phyloP scores from a whole-genome alignment of 176 grass and related monocot genomes.

The Eleusine coracana region DNA sequence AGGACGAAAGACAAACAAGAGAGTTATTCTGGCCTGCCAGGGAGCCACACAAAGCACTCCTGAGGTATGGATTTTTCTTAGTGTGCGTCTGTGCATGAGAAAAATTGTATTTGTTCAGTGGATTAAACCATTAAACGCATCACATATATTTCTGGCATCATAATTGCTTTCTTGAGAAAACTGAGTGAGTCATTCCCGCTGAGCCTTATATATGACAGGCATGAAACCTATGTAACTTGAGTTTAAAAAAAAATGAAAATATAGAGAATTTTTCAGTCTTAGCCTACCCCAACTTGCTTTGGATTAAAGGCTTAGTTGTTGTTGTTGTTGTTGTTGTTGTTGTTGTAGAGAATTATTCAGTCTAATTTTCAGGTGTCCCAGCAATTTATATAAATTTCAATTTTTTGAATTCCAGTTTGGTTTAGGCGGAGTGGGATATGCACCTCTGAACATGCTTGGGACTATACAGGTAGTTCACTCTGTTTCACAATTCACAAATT shows the following conservation, averaged over 20 bases:
- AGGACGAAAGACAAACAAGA: conserved; percentile 73
- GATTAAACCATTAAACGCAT: neutral
- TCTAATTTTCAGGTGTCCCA: neutral
- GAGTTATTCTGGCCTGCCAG: conserved; percentile 82
- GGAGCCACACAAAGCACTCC: conserved; percentile 59
- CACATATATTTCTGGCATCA: neutral
- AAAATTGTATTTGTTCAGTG: neutral
- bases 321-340: no score
- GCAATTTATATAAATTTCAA: neutral
- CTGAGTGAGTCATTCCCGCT: neutral
- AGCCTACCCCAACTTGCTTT: no score
- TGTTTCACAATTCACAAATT: neutral
- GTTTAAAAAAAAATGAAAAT: neutral
- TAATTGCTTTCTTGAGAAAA: neutral
- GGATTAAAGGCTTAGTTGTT: no score
- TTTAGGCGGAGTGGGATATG: conserved; percentile 65
- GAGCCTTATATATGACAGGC: neutral
- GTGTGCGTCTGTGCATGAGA: neutral
- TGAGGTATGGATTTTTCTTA: neutral
- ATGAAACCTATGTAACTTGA: conserved; percentile 16
- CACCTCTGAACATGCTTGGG: conserved; percentile 93
- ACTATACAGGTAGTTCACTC: conserved; percentile 74
- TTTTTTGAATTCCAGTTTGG: conserved; percentile 56
- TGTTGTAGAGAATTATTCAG: neutral
- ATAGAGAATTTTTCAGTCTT: no score